Evolutionary conservation across 2,329 filamentous ascomycete species (phyloP).

Genomic region (Cladorrhinum sp.): DNA sequence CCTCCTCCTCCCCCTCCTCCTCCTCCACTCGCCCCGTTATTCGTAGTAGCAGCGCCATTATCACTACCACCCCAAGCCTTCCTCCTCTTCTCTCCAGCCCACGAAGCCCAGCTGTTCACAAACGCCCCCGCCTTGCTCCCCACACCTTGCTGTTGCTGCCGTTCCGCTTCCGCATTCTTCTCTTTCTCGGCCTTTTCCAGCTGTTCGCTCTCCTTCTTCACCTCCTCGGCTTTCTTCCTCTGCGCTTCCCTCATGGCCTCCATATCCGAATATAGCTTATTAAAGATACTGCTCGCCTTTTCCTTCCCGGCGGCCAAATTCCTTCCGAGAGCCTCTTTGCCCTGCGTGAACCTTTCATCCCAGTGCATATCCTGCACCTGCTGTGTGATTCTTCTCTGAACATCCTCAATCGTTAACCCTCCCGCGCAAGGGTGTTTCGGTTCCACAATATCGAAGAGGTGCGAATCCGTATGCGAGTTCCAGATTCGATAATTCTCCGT

Average conservation of each 20-base stretch:
- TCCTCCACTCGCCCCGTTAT: constrained; percentile 11
- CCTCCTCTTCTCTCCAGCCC: constrained; percentile 74
- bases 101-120: constrained; percentile 65
- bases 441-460: constrained; percentile 92
- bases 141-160: constrained; percentile 44
- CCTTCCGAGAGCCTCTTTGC: constrained; percentile 80
- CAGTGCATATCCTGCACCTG: constrained; percentile 93
- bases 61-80: constrained; percentile 29
- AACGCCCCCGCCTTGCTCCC: constrained; percentile 59
- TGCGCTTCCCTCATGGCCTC: constrained; percentile 76
- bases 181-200: constrained; percentile 12
- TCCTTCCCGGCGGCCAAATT: constrained; percentile 85
- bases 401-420: constrained; percentile 88
- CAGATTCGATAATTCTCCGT: constrained; percentile 94
- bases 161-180: background rate
- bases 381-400: constrained; percentile 83
- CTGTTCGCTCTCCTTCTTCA: constrained; percentile 30
- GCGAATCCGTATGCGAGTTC: constrained; percentile 73
- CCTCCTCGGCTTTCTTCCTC: constrained; percentile 58
- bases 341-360: constrained; percentile 82
- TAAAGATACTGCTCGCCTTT: constrained; percentile 83
- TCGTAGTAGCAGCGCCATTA: constrained; percentile 12
- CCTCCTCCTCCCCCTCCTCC: too few relatives aligned
- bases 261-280: constrained; percentile 85
- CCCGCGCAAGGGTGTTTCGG: constrained; percentile 92